These are phyloP conservation scores for Chloris gayana DNA, from an alignment of 176 grass and related monocot genomes.

Conservation along the genomic window DNA sequence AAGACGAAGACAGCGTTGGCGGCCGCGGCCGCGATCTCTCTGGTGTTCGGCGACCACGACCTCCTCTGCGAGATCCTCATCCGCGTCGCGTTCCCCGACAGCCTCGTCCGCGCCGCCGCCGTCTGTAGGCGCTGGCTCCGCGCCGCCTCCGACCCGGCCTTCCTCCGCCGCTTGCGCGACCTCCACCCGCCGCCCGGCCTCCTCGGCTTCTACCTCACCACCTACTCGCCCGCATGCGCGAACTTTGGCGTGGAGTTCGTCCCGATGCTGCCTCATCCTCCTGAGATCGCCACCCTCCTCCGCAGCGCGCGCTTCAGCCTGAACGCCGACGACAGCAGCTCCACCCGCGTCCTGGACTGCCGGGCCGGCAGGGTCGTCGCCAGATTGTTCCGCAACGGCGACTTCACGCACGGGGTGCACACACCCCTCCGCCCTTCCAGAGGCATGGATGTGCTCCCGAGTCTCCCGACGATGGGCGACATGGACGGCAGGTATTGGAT, in stretches of 20 bases:
- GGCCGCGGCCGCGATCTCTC: not conserved
- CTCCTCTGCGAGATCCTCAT: not conserved
- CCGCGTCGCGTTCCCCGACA: not conserved
- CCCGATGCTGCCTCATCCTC: not conserved
- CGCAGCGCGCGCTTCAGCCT: not conserved
- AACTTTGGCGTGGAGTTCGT: not conserved
- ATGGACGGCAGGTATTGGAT: not conserved
- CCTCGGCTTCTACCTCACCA: not conserved
- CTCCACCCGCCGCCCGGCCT: not conserved
- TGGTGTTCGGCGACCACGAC: not conserved
- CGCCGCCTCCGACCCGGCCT: not conserved
- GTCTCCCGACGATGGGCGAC: not conserved
- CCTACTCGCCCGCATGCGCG: not conserved
- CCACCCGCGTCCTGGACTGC: conserved; percentile 16
- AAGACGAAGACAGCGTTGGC: not conserved
- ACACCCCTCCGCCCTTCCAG: not conserved
- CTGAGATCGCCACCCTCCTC: not conserved
- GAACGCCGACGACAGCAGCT: not conserved
- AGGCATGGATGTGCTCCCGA: not conserved
- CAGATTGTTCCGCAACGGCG: not conserved
- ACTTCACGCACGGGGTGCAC: not conserved
- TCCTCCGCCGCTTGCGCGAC: not conserved
- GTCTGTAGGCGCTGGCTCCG: not conserved
- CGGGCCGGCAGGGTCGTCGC: not conserved
- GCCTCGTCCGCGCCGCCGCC: not conserved